Percentiles rank a stretch among this genome's conserved stretches.
Evolutionary conservation across 768 basidiomycete species (phyloP).

Genomic region (Trametes punicea): DNA sequence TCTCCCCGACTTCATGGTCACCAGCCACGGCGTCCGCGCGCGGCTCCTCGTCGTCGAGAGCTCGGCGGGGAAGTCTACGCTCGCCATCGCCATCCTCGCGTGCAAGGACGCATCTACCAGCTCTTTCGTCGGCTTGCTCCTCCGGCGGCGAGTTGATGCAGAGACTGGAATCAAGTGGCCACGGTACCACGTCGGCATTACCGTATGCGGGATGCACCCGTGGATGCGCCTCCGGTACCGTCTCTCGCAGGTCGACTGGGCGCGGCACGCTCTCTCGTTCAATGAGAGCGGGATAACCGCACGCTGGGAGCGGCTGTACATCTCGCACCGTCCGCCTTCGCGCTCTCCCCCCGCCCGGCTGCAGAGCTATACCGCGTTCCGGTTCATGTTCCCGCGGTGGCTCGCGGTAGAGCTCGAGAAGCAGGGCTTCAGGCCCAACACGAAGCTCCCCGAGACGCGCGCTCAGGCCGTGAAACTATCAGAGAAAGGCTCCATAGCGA

Average conservation of each 20-base stretch:
- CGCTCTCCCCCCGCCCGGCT: neutral
- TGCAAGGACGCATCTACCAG: conserved; percentile 6
- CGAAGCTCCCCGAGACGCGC: neutral
- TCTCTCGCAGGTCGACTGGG: conserved; percentile 10
- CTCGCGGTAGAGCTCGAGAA: conserved; percentile 11
- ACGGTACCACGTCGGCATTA: conserved; percentile 13
- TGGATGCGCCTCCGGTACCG: conserved; percentile 15
- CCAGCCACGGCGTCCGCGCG: conserved; percentile 11
- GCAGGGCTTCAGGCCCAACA: conserved; percentile 4
- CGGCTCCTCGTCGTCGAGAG: conserved; percentile 9
- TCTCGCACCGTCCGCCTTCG: conserved; percentile 13
- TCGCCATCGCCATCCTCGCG: conserved; percentile 12
- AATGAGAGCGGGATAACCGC: conserved; percentile 3
- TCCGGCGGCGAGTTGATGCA: conserved; percentile 2
- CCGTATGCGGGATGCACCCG: neutral
- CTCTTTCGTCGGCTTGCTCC: conserved; percentile 15
- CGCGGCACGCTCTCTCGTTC: conserved; percentile 9
- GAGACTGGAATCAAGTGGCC: neutral
- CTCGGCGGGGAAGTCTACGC: neutral
- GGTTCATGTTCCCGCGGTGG: conserved; percentile 13
- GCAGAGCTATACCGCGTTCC: neutral
- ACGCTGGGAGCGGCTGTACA: conserved; percentile 13
- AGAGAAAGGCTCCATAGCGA: neutral
- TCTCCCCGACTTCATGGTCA: conserved; percentile 9
- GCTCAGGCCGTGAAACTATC: neutral